Evolutionary conservation across 306 rosid genomes (phyloP), one percentile per base, ranked within the genome.

Genomic region (Cucurbita pepo): DNA sequence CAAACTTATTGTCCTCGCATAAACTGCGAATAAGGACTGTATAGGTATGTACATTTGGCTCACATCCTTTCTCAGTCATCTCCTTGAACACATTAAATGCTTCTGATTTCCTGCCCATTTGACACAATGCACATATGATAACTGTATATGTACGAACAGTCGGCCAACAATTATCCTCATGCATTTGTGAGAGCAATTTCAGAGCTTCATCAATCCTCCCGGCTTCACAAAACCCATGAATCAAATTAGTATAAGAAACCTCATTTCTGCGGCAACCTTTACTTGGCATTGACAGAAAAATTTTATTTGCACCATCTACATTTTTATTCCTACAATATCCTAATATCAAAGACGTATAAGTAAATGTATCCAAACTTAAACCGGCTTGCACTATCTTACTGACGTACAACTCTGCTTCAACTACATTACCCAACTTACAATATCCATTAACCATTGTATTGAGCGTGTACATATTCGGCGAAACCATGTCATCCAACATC

Each of bases 221-320:
- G 58, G 79, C 84, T 80, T 84, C 90, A 75, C 96, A 91, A 48
- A 87, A 79, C 45, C 96, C 97, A 11, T 89, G 96, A 22, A 91
- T 80, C 54, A 91, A 69, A 79, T 81, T 82, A 70, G 83, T 83
- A 75, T 87, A 89, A 0, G 91, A 75, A 79, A 80, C 91, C 78
- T 66, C 91, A 76, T 84, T 85, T 83, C 96, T 82, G n/a, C 43
- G 75, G 72, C 78, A 79, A 69, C 75, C 75, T 52, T 56, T 74
- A 57, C 54, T 69, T 2, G 78, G 78, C 85, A 89, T 89, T 9
- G 77, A 48, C 84, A 69, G 18, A 71, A 92, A 89, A 58, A 82
- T 78, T 64, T 69, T 54, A 75, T 11, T 69, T 69, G 91, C 96
- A 76, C 57, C 76, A 73, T 74, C 90, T 63, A 88, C 59, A 51